Conservation (phyloP, 805 yeast genomes). For the Saccharomycopsis fermentans region DNA sequence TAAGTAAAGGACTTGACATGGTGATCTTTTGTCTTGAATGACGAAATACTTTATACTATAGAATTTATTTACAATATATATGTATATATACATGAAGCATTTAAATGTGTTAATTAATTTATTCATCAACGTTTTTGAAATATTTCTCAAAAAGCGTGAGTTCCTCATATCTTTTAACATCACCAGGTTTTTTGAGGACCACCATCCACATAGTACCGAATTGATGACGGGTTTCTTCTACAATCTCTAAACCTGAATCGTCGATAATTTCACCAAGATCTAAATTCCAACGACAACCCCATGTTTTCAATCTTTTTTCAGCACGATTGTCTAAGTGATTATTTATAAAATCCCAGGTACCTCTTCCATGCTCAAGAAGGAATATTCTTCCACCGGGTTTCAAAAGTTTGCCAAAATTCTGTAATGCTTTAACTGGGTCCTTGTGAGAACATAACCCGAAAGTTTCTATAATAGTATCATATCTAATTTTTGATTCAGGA, state of each 20-base stretch:
- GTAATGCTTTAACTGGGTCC: constrained; percentile 76
- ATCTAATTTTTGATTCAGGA: constrained; percentile 37
- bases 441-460: constrained; percentile 95
- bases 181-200: constrained; percentile 67
- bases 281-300: constrained; percentile 98
- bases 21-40: not conserved
- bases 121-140: constrained; percentile 9
- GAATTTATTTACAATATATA: not conserved
- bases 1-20: not conserved
- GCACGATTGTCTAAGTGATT: constrained; percentile 74
- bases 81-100: not conserved
- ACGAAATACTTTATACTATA: not conserved
- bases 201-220: constrained; percentile 89
- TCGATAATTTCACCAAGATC: constrained; percentile 85
- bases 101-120: not conserved
- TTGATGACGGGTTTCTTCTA: constrained; percentile 71
- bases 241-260: constrained; percentile 73
- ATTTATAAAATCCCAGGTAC: constrained; percentile 69
- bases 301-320: constrained; percentile 68
- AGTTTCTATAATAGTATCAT: constrained; percentile 88
- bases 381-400: constrained; percentile 88
- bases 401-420: constrained; percentile 60
- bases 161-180: constrained; percentile 31
- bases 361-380: constrained; percentile 86
- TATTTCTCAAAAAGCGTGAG: constrained; percentile 16